Evolutionary conservation across 75 land plant genomes (phyloP), one percentile per base, ranked within the genome.

Genomic region (Ceratopteris richardii): DNA sequence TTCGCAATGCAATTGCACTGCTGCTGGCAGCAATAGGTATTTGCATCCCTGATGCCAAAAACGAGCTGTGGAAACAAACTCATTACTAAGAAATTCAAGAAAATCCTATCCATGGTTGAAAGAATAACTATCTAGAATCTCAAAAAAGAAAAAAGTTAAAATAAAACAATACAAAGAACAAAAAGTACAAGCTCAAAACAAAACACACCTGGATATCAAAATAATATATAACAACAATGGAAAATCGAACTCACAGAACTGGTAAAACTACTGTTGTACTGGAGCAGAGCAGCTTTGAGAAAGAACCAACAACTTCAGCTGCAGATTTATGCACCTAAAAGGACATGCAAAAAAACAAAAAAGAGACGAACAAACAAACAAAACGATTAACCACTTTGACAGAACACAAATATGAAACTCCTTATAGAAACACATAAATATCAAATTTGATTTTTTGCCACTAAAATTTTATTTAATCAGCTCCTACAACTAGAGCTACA

Each of bases 241-340:
- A 42, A 50, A 28, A 13, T 0, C 31, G 40, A 51, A 39, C 83
- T 69, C 82, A 95, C 99, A 95, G 72, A 28, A 90, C 58, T 28
- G 85, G 79, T 46, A 80, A 51, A 26, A 76, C 40, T 53, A 79
- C 73, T 44, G 50, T 48, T 14, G 67, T 64, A 41, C 60, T 62
- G 36, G 65, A 54, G 51, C 78, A 77, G 14, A 95, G 63, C 75
- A 88, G 92, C 75, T 80, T 82, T 37, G 96, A 83, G 72, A 77
- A 95, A 4, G 96, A 85, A 20, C 97, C 99, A 68, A 86, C 72
- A 66, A 87, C 96, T 69, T 95, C 86, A 41, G 96, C 97, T 37
- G 88, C 76, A n/a, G 99, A 79, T 71, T 80, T 90, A 52, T 90
- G 80, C 12, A 95, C 91, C 99, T 94, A 55, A 54, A 27, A 33